phyloP scores from a whole-genome alignment of 2,329 filamentous ascomycete genomes.

The Elsinoe arachidis region DNA sequence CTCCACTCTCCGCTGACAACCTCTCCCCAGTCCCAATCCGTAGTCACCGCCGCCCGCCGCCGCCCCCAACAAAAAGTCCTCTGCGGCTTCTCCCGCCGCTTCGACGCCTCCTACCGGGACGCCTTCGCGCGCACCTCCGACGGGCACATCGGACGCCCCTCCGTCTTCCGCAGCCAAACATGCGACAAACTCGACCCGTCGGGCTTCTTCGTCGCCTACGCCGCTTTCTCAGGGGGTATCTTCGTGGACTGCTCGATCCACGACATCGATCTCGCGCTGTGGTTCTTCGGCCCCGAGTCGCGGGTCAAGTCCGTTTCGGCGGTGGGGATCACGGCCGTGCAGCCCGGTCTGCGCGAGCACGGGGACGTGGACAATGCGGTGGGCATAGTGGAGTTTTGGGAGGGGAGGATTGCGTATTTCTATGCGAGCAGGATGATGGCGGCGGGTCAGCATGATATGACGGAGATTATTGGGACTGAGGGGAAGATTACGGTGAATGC shows the following conservation, averaged over 20 bases:
- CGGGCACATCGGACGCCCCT: constrained; percentile 51
- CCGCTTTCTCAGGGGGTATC: constrained; percentile 56
- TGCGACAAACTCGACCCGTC: constrained; percentile 57
- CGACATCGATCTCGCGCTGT: constrained; percentile 58
- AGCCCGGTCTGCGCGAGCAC: constrained; percentile 49
- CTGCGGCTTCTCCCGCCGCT: constrained; percentile 58
- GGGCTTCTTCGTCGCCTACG: constrained; percentile 61
- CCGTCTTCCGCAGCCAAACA: constrained; percentile 56
- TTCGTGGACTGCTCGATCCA: constrained; percentile 65
- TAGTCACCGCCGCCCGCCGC: constrained; percentile 45
- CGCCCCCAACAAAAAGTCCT: constrained; percentile 56
- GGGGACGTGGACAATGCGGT: constrained; percentile 56
- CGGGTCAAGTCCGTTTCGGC: constrained; percentile 49
- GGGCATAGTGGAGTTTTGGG: constrained; percentile 57
- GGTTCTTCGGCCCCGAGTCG: constrained; percentile 52
- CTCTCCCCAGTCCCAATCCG: constrained; percentile 46
- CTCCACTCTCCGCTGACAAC: not conserved
- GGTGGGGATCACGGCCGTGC: constrained; percentile 50
- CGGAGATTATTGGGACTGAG: constrained; percentile 58
- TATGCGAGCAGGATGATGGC: constrained; percentile 60
- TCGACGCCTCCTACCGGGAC: constrained; percentile 57
- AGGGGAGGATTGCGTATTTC: constrained; percentile 55
- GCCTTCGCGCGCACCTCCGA: constrained; percentile 45
- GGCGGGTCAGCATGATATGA: constrained; percentile 57
- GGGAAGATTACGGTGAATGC: constrained; percentile 56